Evolutionary conservation across 371 early-diverging fungal species (phyloP), one percentile per base, ranked within the genome.

Genomic region (Mucor velutinosus): DNA sequence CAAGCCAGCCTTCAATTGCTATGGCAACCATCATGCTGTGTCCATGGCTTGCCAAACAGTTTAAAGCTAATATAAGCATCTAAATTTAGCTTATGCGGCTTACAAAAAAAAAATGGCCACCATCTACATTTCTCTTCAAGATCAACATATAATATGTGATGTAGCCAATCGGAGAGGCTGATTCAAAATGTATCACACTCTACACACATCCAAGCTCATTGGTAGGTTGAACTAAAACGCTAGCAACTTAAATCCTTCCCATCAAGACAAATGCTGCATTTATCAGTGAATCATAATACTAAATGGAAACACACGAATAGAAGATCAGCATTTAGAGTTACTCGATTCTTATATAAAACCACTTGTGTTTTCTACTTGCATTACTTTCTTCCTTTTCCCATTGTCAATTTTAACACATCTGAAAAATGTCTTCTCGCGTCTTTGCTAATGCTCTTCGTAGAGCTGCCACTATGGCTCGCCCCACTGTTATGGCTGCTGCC

Each of bases 381-480:
- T 17, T 53, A 4, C 29, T 61, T 33, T 32, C 19, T 61, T 19
- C n/a, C 19, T 49, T 49, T 61, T 21, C 21, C 14, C 12, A 47
- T 19, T 61, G 47, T 23, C 33, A 30, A 55, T 12, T 15, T 21
- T 21, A 49, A 61, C 21, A 37, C 17, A 53, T 39, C 17, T 25
- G 17, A 25, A 53, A 32, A 23, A 82, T 80, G 80, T 72, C 80
- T 66, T 77, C 80, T 67, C 75, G 79, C 63, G 62, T 76, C 57
- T 76, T 84, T 61, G 64, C 78, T 58, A 72, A 74, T 64, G 81
- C 79, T 67, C 59, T 78, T 58, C 84, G 84, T 67, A 66, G 78
- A 67, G 81, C 78, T 45, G 68, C 80, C 58, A 60, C 66, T 69
- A 69, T 69, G 67, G 59, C 75, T 60, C 76, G 75, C 57, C 78